A percentile compares a stretch with the other conserved stretches of the same genome.
Conservation (phyloP, 495 filamentous ascomycete genomes). For the Talaromyces liani region DNA sequence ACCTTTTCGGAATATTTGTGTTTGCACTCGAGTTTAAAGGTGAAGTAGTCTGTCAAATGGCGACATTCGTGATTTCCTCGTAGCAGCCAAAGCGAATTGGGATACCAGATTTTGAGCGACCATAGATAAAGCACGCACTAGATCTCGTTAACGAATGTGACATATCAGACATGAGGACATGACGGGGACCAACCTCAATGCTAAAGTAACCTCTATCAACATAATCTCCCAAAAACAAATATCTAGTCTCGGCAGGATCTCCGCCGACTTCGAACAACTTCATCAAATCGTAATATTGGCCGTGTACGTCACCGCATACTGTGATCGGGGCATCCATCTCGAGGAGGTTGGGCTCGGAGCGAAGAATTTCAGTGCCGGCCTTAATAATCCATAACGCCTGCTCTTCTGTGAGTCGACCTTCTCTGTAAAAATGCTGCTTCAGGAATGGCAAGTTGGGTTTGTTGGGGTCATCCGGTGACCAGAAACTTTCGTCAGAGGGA, state of each 20-base stretch:
- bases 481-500: constrained; percentile 76
- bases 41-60: constrained; percentile 99
- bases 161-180: neutral
- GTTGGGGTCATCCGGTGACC: constrained; percentile 67
- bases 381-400: constrained; percentile 94
- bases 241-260: constrained; percentile 90
- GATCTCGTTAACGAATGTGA: constrained; percentile 12
- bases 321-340: constrained; percentile 99
- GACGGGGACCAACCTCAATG: constrained; percentile 60
- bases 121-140: constrained; percentile 94
- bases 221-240: constrained; percentile 96
- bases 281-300: constrained; percentile 99
- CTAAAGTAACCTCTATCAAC: constrained; percentile 98
- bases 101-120: constrained; percentile 99
- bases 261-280: constrained; percentile 98
- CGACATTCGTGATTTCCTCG: constrained; percentile 98
- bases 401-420: constrained; percentile 92
- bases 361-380: constrained; percentile 73
- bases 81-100: constrained; percentile 92
- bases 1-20: constrained; percentile 96
- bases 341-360: constrained; percentile 84
- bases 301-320: constrained; percentile 98
- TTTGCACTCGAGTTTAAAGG: constrained; percentile 98
- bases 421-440: constrained; percentile 96
- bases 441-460: constrained; percentile 92